Base-by-base conservation (phyloP, 2,329 filamentous ascomycete species). In the Aspergillus piperis region DNA sequence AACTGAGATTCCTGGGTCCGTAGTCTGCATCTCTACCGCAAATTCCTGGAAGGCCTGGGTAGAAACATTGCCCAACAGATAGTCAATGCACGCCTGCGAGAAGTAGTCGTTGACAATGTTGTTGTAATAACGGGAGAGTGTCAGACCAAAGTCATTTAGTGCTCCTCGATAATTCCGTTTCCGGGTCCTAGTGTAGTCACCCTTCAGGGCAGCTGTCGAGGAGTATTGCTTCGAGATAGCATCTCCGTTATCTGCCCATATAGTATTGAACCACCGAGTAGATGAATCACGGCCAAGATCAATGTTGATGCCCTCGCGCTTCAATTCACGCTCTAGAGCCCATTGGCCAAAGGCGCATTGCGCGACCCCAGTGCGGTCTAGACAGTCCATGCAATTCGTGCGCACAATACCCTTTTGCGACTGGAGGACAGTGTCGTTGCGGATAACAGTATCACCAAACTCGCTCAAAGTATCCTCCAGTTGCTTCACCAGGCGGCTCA, bases 81-180 rank as follows among this genome's bases (percentile, higher is more conserved):
- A 98, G 74, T 99, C 95, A 65, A 99, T 96, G 54, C 91, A 91
- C 0, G 92, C 91, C 74, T 99, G 95, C 21, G 93, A 90, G 76
- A 98, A 98, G 75, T 96, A 97, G 77, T 99, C 95, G 67, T 96
- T 96, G 65, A 99, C 92, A 77, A 98, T 95, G 66, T 96, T 98
- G 71, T 84, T 89, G 71, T 87, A 89, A 71, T 88, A 88, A 8
- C 76, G 71, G 6, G 91, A 94, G 44, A 99, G 81, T 0, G 93
- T 97, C 53, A 98, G 82, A 0, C 92, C 91, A 54, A 97, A 87
- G 71, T 99, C 95, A 38, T 94, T 96, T 60, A 99, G 77, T 0
- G 94, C 94, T 2, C 95, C 95, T 1, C 91, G 88, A 70, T 96
- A 95, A 72, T 98, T 90, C 49, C 95, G 86, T 77, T 96, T 96